Evolutionary conservation across 202 grass and related monocot species (phyloP).

Genomic region (Brachypodium distachyon): DNA sequence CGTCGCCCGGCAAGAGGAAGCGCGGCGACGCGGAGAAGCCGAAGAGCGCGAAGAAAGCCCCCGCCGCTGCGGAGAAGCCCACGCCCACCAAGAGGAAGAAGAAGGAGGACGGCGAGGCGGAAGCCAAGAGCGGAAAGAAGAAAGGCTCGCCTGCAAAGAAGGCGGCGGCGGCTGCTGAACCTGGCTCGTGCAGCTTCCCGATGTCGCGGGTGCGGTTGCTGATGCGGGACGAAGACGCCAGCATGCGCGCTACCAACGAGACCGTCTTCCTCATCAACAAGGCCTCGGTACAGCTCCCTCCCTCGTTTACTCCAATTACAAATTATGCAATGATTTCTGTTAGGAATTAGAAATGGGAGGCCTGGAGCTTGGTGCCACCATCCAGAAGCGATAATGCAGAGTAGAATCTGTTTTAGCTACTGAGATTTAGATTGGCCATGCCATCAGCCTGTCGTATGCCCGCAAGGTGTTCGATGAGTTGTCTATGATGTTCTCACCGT

Average conservation of each 20-base stretch:
- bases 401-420: not conserved
- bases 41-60: conserved; percentile 4
- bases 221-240: conserved; percentile 53
- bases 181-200: conserved; percentile 48
- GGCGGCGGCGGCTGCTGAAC: not conserved
- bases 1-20: not conserved
- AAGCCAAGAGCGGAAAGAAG: conserved; percentile 5
- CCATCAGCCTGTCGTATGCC: not conserved
- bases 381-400: not conserved
- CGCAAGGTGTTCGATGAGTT: conserved; percentile 2
- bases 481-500: not conserved
- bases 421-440: not conserved
- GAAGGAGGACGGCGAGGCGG: conserved; percentile 1
- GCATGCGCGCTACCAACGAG: conserved; percentile 38
- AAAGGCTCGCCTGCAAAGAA: conserved; percentile 23
- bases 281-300: conserved; percentile 43
- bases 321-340: not conserved
- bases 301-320: not conserved
- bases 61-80: no score
- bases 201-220: conserved; percentile 55
- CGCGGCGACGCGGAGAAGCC: not conserved
- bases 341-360: not conserved
- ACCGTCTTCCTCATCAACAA: conserved; percentile 92
- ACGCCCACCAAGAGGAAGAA: conserved; percentile 19
- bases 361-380: not conserved